A percentile compares a stretch with the other conserved stretches of the same genome.
These are phyloP conservation scores for Arabis hirsuta DNA, from an alignment of 345 rosid species.

Conservation along the genomic window DNA sequence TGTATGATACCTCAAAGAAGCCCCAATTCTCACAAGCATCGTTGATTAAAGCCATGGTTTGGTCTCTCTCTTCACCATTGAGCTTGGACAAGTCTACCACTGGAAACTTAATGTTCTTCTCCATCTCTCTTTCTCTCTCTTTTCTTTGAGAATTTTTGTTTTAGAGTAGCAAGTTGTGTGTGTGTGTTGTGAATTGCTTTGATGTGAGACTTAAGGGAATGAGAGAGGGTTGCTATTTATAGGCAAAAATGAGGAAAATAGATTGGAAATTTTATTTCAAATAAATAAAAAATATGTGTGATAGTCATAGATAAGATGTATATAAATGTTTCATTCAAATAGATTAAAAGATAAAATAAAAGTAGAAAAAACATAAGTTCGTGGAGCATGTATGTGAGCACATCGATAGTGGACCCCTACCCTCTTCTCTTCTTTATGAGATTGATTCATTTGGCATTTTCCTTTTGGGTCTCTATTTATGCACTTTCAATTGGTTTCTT, in stretches of 20 bases:
- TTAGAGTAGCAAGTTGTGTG: constrained; percentile 36
- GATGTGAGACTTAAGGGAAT: constrained; percentile 28
- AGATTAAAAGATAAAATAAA: background rate
- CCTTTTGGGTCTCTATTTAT: constrained; percentile 34
- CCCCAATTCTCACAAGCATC: constrained; percentile 99
- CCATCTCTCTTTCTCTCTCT: constrained; percentile 36
- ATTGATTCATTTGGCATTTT: constrained; percentile 44
- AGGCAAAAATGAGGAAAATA: constrained; percentile 47
- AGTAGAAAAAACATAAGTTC: constrained; percentile 40
- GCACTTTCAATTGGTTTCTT: constrained; percentile 31
- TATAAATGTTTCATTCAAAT: constrained; percentile 27
- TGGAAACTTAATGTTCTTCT: constrained; percentile 55
- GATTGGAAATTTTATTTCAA: background rate
- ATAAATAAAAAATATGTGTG: constrained; percentile 25
- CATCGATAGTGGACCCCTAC: constrained; percentile 39
- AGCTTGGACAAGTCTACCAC: constrained; percentile 70
- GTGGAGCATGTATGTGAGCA: constrained; percentile 46
- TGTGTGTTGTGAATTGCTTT: constrained; percentile 36
- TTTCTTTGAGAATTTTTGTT: constrained; percentile 20
- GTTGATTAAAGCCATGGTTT: constrained; percentile 71
- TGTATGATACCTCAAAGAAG: constrained; percentile 79
- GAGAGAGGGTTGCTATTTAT: constrained; percentile 56
- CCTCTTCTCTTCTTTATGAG: constrained; percentile 27
- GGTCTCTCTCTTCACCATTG: constrained; percentile 65
- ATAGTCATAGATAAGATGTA: constrained; percentile 36